Conservation (phyloP, 495 filamentous ascomycete species). For the Penicillium antarcticum region DNA sequence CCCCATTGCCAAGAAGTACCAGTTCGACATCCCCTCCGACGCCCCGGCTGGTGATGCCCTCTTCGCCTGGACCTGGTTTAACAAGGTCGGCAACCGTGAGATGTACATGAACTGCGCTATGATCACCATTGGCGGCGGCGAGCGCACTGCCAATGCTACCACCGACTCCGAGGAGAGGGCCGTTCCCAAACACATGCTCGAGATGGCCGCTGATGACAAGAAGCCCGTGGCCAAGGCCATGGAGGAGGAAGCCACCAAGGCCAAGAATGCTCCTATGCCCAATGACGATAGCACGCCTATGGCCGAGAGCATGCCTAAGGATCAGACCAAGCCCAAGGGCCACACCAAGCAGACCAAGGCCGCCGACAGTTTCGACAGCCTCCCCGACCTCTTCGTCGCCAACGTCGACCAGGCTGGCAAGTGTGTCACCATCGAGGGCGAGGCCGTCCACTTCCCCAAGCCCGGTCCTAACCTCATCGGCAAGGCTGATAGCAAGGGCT, state of each 20-base stretch:
- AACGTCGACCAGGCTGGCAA: conserved; percentile 46
- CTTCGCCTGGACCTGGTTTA: conserved; percentile 89
- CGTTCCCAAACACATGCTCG: background rate
- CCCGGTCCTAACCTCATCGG: conserved; percentile 23
- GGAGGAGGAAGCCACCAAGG: no score
- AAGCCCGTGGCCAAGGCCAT: background rate
- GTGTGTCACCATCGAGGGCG: conserved; percentile 27
- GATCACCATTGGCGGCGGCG: conserved; percentile 55
- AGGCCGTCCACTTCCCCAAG: conserved; percentile 26
- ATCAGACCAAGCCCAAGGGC: conserved; percentile 8
- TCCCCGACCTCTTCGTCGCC: conserved; percentile 56
- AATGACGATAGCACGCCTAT: background rate
- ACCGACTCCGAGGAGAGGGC: background rate
- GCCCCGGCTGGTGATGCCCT: conserved; percentile 52
- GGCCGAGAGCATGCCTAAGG: background rate
- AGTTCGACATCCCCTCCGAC: conserved; percentile 45
- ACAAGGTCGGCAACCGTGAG: conserved; percentile 82
- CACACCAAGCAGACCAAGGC: conserved; percentile 32
- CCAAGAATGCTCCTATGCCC: no score
- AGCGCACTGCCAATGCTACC: background rate
- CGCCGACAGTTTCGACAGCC: conserved; percentile 14
- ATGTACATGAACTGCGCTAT: conserved; percentile 96
- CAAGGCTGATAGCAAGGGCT: conserved; percentile 18
- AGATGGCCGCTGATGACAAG: background rate
- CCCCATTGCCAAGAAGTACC: conserved; percentile 53